phyloP scores from a whole-genome alignment of 129 eudicot species.

The Glebionis coronaria region DNA sequence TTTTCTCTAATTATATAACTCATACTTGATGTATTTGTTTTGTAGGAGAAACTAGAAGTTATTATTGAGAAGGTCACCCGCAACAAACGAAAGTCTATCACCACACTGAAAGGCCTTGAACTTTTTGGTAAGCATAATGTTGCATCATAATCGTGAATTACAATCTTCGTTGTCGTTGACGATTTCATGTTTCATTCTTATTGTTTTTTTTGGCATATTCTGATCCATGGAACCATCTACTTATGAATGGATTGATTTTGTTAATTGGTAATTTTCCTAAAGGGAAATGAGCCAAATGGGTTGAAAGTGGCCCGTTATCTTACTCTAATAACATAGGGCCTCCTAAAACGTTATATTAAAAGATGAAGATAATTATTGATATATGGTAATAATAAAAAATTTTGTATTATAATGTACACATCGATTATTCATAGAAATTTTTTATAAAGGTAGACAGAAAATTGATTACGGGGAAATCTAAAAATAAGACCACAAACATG shows the following conservation, averaged over 20 bases:
- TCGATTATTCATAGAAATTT: no score
- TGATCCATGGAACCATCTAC: neutral
- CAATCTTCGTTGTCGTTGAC: neutral
- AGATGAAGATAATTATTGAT: no score
- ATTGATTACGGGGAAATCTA: no score
- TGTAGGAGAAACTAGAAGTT: constrained; percentile 86
- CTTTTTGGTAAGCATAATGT: constrained; percentile 61
- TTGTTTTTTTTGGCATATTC: neutral
- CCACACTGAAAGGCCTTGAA: constrained; percentile 83
- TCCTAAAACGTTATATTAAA: no score
- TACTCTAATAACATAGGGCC: neutral
- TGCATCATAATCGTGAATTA: neutral
- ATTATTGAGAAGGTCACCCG: constrained; percentile 92
- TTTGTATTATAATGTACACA: no score
- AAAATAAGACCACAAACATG: no score
- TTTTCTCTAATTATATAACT: neutral
- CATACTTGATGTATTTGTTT: constrained; percentile 19
- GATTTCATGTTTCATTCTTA: neutral
- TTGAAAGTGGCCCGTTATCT: neutral
- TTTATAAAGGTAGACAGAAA: no score
- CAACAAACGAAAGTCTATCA: constrained; percentile 84
- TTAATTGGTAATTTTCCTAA: neutral
- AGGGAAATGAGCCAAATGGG: neutral
- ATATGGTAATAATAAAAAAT: no score
- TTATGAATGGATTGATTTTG: neutral